Base-by-base conservation (phyloP, 164 flowering plant genomes). In the Amborella trichopoda region DNA sequence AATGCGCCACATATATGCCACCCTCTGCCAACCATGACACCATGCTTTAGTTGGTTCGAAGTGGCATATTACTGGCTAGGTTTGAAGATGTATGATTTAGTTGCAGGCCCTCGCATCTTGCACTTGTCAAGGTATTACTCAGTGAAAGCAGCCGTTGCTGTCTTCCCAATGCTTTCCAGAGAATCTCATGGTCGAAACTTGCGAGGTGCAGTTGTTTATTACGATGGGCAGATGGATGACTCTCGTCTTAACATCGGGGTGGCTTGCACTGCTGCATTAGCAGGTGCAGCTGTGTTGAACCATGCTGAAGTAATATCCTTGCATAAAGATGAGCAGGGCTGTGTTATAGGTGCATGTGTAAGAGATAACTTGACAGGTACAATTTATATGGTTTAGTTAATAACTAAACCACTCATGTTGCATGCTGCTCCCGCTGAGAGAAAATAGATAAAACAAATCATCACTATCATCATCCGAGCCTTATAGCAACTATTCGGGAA, bases 221-320 rank as follows among this genome's bases (percentile, higher is more conserved):
- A 52, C 47, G 66, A 62, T 13, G 66, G 66, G 21, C 66, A 62
- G 32, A 62, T 62, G 66, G 52, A 62, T 56, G 66, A 62, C 42
- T 56, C 66, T 32, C 48, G 66, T 5, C 66, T 62, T 39, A 62
- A 62, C 36, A 19, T 62, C 34, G 63, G 48, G 30, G 17, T 59
- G 41, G 63, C 63, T 30, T 59, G 63, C 47, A 59, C 63, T 48
- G 63, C 63, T 52, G 57, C 63, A 23, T 46, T 59, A 47, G 57
- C 63, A 30, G 63, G 63, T 46, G 63, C 63, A 2, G 36, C 63
- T 1, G 57, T 59, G 53, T 57, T 59, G 46, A 59, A 59, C 57
- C 57, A 59, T 52, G 52, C 52, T 19, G 63, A 59, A 59, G 53
- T 52, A 23, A 34, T 46, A n/a, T 47, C 57, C 40, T 36, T 59